phyloP scores from a whole-genome alignment of 1,284 basidiomycete genomes.

The Stereum hirsutum region DNA sequence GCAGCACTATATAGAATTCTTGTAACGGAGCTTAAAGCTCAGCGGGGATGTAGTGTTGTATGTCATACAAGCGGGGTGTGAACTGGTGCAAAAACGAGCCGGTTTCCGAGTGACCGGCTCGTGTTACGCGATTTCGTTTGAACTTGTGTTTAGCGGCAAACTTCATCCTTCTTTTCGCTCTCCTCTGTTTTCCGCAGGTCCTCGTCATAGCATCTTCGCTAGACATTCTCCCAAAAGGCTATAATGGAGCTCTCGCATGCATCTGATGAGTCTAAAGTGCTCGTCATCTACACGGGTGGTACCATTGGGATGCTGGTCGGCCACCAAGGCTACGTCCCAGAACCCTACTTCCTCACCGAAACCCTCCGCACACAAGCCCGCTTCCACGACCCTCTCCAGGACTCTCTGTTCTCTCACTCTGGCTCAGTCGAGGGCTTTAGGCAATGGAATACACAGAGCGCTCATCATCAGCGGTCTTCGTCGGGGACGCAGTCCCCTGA shows the following conservation, averaged over 20 bases:
- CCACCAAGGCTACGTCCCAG: conserved; percentile 76
- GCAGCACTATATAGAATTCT: no score
- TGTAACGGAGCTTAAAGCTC: no score
- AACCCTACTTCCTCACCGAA: conserved; percentile 81
- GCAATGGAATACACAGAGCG: conserved; percentile 56
- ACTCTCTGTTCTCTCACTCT: conserved; percentile 71
- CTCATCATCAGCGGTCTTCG: conserved; percentile 29
- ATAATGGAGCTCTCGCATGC: conserved; percentile 38
- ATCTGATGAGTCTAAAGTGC: conserved; percentile 67
- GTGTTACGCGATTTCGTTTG: no score
- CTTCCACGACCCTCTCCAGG: conserved; percentile 79
- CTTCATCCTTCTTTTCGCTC: no score
- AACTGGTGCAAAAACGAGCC: no score
- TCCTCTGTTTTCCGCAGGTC: no score
- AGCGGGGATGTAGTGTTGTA: no score
- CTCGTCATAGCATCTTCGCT: no score
- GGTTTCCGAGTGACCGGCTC: no score
- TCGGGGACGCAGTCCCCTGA: conserved; percentile 7
- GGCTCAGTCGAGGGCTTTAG: conserved; percentile 65
- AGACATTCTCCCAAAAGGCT: background rate
- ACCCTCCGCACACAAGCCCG: conserved; percentile 72
- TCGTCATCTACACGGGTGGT: conserved; percentile 79
- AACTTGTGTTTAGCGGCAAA: no score
- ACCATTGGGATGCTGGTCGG: conserved; percentile 85
- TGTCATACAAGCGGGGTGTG: no score